Conservation (phyloP, 768 basidiomycete genomes). For the Megacollybia marginata region DNA sequence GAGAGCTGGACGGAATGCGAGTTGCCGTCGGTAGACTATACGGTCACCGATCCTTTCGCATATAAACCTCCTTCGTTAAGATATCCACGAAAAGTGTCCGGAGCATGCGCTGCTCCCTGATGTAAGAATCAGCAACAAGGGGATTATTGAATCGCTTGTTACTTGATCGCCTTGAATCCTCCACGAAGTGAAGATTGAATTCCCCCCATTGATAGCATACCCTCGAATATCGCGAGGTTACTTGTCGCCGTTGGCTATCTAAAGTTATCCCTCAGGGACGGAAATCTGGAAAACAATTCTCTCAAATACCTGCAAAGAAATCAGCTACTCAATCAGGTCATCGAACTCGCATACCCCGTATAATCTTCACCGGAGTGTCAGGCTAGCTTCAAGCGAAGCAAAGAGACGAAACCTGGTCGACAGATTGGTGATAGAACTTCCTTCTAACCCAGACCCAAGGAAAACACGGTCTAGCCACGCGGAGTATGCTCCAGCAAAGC, state of each 20-base stretch:
- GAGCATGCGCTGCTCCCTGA: slow-evolving; percentile 29
- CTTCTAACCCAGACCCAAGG: slow-evolving; percentile 37
- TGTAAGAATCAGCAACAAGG: neutral
- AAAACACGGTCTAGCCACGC: slow-evolving; percentile 43
- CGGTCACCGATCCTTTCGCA: slow-evolving; percentile 41
- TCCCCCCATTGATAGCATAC: slow-evolving; percentile 33
- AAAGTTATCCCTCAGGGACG: neutral
- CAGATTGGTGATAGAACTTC: slow-evolving; percentile 32
- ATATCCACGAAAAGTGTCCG: slow-evolving; percentile 40
- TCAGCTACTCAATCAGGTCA: neutral
- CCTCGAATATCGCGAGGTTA: slow-evolving; percentile 43
- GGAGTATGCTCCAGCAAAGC: slow-evolving; percentile 44
- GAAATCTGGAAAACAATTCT: slow-evolving; percentile 19
- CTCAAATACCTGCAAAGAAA: slow-evolving; percentile 26
- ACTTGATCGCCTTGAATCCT: slow-evolving; percentile 37
- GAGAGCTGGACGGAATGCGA: too few relatives aligned
- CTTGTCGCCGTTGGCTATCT: slow-evolving; percentile 37
- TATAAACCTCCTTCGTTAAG: slow-evolving; percentile 45
- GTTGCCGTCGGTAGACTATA: too few relatives aligned
- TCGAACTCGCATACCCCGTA: slow-evolving; percentile 30
- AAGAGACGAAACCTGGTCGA: slow-evolving; percentile 22
- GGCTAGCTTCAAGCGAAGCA: neutral
- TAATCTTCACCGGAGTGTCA: slow-evolving; percentile 26
- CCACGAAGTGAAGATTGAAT: slow-evolving; percentile 30
- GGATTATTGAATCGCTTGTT: slow-evolving; percentile 1